Base-by-base conservation (phyloP, 148 eudicot species). In the Heliosperma pusillum region DNA sequence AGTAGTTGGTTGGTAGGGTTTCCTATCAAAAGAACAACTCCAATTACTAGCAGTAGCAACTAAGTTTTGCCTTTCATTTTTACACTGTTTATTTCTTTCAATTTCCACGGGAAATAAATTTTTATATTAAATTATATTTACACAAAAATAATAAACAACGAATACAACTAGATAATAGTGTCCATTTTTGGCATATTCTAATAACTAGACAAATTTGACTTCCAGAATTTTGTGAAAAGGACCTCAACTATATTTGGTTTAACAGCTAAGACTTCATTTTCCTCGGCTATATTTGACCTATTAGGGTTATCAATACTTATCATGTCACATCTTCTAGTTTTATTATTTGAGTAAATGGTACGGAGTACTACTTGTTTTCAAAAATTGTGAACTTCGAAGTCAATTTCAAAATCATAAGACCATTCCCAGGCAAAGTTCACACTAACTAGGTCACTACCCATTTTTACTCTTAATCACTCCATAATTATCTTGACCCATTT, bases 1-100 rank as follows among this genome's bases (percentile, higher is more conserved):
- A 81, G 83, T 81, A 29, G 80, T 81, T 80, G 80, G 77, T 76
- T 81, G 70, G 83, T 69, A 24, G 69, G 74, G 77, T 74, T 79
- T 66, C 70, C 10, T 74, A 69, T 80, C 75, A 63, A 74, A 79
- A 64, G 72, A 75, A 71, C 79, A 76, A 76, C 76, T 76, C 83
- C 79, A 76, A 80, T 80, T 75, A 80, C 79, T 64, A 80, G 76
- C 79, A 75, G 82, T 76, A 57, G 76, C 67, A 70, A 70, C 16
- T 47, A 47, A 69, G 9, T 47, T 50, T 20, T 68, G 77, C 77
- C 78, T 60, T 74, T 69, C 74, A 69, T 53, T 26, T 26, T 66
- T 21, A 65, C 58, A 55, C 19, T 19, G 57, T 66, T 71, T 33
- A 22, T 53, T 47, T 25, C 62, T 24, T 40, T 22, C 65, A 15